phyloP scores from a whole-genome alignment of 148 eudicot genomes.

The Rhododendron molle region DNA sequence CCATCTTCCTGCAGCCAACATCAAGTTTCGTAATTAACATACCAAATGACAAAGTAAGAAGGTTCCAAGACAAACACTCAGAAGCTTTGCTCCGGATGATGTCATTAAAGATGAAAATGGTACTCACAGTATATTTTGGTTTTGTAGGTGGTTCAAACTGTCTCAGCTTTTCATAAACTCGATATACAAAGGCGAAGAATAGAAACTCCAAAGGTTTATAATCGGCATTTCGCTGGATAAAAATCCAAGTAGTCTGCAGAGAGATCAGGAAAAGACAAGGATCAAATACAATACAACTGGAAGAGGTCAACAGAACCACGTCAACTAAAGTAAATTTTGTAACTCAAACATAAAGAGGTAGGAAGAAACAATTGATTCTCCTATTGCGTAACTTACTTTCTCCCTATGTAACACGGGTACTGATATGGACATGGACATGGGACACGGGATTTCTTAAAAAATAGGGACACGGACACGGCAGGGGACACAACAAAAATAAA shows the following conservation, averaged over 20 bases:
- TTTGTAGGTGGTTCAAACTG: slow-evolving; percentile 62
- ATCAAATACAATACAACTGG: slow-evolving; percentile 5
- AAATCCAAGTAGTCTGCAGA: slow-evolving; percentile 78
- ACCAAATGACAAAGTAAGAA: slow-evolving; percentile 5
- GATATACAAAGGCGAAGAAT: slow-evolving; percentile 64
- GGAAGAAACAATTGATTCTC: background rate
- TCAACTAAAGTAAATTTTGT: background rate
- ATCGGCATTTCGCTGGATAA: slow-evolving; percentile 64
- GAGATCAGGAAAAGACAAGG: slow-evolving; percentile 9
- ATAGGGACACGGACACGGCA: too few species aligned
- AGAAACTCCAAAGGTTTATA: slow-evolving; percentile 89
- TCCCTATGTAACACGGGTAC: background rate
- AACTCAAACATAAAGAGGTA: background rate
- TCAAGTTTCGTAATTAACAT: slow-evolving; percentile 12
- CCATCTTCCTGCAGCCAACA: slow-evolving; percentile 76
- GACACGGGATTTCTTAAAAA: too few species aligned
- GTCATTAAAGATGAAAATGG: background rate
- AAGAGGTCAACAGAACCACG: background rate
- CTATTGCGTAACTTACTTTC: background rate
- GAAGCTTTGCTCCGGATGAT: background rate
- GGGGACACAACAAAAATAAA: too few species aligned
- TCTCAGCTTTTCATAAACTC: slow-evolving; percentile 87
- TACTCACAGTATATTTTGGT: slow-evolving; percentile 55
- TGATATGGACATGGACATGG: too few species aligned
- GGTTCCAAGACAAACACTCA: background rate